Conservation (phyloP, 2,329 filamentous ascomycete species). For the Parafenestella ontariensis region DNA sequence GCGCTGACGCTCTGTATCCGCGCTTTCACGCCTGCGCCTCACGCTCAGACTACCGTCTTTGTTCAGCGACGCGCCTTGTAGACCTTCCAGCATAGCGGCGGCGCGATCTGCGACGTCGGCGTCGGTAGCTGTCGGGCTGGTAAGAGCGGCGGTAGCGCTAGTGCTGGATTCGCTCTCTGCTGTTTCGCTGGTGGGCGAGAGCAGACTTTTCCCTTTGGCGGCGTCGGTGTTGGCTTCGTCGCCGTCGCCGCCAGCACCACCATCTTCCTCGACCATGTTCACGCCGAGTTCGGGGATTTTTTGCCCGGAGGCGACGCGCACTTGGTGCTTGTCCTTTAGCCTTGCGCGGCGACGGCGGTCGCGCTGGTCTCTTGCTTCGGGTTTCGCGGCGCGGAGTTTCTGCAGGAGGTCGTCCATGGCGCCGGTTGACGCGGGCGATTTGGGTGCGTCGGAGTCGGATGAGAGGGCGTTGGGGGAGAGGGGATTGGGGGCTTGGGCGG, state of each 20-base stretch:
- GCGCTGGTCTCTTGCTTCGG: constrained; percentile 85
- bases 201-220: constrained; percentile 54
- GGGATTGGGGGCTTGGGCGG: constrained; percentile 48
- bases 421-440: constrained; percentile 75
- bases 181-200: constrained; percentile 58
- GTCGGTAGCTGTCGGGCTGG: constrained; percentile 4
- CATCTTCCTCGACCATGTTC: constrained; percentile 56
- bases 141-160: constrained; percentile 4
- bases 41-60: constrained; percentile 58
- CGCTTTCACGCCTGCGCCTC: constrained; percentile 73
- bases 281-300: constrained; percentile 78
- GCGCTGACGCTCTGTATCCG: constrained; percentile 78
- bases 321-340: constrained; percentile 88
- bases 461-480: constrained; percentile 59
- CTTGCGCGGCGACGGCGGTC: constrained; percentile 86
- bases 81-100: constrained; percentile 81
- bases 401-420: constrained; percentile 96
- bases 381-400: constrained; percentile 91
- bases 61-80: constrained; percentile 68
- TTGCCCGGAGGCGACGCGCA: constrained; percentile 87
- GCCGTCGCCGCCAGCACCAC: constrained; percentile 3
- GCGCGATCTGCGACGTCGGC: constrained; percentile 84
- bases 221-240: constrained; percentile 51
- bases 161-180: constrained; percentile 34
- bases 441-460: constrained; percentile 51